Conservation (phyloP, 1,139 yeast genomes). For the Pichia sp. region DNA sequence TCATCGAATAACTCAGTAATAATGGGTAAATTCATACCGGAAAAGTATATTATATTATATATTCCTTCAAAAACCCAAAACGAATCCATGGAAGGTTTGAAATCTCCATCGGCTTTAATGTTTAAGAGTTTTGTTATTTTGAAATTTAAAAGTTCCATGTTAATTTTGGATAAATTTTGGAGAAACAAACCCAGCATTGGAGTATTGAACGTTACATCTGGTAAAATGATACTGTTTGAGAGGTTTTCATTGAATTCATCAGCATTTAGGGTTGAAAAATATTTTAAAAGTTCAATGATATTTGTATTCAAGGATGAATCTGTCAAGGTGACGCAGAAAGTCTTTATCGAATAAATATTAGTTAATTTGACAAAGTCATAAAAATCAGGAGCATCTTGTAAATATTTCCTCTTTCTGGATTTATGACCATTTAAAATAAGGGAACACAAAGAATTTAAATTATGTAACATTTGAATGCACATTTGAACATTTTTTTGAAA, state of each 20-base stretch:
- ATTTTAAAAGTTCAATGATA: conserved; percentile 3
- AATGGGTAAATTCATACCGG: not conserved
- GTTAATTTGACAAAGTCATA: no score
- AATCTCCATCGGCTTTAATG: not conserved
- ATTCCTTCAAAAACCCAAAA: conserved; percentile 8
- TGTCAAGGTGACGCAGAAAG: not conserved
- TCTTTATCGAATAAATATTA: not conserved
- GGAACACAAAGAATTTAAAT: no score
- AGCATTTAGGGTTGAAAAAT: not conserved
- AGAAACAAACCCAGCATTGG: no score
- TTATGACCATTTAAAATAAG: no score
- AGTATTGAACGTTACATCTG: no score
- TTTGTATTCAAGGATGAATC: not conserved
- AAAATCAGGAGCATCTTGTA: no score
- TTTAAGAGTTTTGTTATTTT: not conserved
- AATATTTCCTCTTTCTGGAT: conserved; percentile 4
- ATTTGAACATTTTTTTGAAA: no score
- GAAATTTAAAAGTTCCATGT: no score
- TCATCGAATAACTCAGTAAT: not conserved
- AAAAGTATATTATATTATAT: not conserved
- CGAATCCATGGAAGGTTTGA: not conserved
- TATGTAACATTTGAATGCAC: no score
- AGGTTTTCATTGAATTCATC: not conserved
- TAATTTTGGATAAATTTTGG: no score
- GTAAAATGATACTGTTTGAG: no score